Conservation (phyloP, 495 filamentous ascomycete species). For the Penicillium cataractarum region DNA sequence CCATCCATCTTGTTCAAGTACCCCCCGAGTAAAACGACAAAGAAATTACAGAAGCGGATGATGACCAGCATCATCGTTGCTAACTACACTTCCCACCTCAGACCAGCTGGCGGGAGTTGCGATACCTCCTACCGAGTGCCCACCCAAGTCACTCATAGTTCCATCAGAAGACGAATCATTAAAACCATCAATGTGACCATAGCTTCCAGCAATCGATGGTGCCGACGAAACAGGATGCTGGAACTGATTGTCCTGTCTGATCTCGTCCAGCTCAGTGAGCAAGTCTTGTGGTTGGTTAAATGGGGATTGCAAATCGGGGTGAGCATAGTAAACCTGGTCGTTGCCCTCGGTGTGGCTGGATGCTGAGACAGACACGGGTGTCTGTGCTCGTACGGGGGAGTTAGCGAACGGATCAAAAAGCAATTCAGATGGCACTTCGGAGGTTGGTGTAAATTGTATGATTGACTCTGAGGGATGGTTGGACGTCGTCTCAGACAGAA, state of each 20-base stretch:
- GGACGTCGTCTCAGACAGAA: constrained; percentile 41
- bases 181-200: constrained; percentile 37
- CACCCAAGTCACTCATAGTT: constrained; percentile 66
- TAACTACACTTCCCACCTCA: constrained; percentile 74
- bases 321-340: constrained; percentile 38
- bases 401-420: constrained; percentile 32
- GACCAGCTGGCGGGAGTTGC: constrained; percentile 76
- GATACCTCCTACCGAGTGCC: constrained; percentile 50
- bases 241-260: constrained; percentile 17
- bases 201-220: constrained; percentile 42
- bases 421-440: constrained; percentile 36
- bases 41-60: constrained; percentile 23
- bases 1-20: not conserved
- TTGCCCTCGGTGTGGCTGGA: constrained; percentile 40
- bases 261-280: constrained; percentile 16
- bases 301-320: constrained; percentile 37
- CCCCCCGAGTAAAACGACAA: not conserved
- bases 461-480: constrained; percentile 44
- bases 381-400: constrained; percentile 18
- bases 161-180: constrained; percentile 50
- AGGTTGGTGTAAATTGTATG: constrained; percentile 52
- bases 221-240: constrained; percentile 39
- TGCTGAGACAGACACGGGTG: constrained; percentile 22
- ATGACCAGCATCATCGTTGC: constrained; percentile 51
- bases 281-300: constrained; percentile 29